Evolutionary conservation across 805 yeast species (phyloP).

Genomic region (Yarrowia osloensis): DNA sequence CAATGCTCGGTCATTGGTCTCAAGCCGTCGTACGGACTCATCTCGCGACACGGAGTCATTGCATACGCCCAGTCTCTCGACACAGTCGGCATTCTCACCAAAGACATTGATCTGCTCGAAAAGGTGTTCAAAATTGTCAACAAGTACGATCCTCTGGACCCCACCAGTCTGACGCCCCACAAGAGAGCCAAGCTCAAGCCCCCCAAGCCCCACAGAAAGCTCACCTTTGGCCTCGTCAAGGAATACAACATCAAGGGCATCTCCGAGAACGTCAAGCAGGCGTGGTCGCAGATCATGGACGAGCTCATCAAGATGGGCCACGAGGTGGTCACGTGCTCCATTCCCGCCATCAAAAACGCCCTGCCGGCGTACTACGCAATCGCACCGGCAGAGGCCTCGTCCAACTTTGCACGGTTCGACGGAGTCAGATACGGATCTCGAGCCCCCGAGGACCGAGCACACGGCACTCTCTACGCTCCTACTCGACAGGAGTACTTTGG

Average conservation of each 20-base stretch:
- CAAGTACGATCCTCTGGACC: conserved; percentile 69
- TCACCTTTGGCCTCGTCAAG: conserved; percentile 69
- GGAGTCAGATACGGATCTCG: conserved; percentile 82
- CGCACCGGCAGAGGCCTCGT: conserved; percentile 92
- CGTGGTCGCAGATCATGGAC: conserved; percentile 52
- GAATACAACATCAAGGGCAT: conserved; percentile 65
- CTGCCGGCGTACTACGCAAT: conserved; percentile 83
- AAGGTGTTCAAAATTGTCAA: conserved; percentile 61
- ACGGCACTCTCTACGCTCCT: conserved; percentile 50
- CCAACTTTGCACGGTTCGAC: conserved; percentile 86
- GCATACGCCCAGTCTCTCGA: conserved; percentile 94
- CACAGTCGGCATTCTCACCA: conserved; percentile 83
- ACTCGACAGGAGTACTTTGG: conserved; percentile 76
- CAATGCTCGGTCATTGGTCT: conserved; percentile 82
- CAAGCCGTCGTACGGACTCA: conserved; percentile 90
- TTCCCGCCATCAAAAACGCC: conserved; percentile 67
- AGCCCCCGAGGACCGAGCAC: conserved; percentile 41
- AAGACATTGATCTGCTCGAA: conserved; percentile 48
- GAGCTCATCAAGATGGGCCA: conserved; percentile 53
- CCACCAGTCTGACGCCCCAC: conserved; percentile 54
- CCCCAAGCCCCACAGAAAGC: conserved; percentile 34
- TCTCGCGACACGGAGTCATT: conserved; percentile 89
- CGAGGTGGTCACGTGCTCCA: conserved; percentile 60
- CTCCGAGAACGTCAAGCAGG: conserved; percentile 48
- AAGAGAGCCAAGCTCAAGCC: conserved; percentile 34